Conservation (phyloP, 1,284 basidiomycete genomes). For the Xanthoconium separans region DNA sequence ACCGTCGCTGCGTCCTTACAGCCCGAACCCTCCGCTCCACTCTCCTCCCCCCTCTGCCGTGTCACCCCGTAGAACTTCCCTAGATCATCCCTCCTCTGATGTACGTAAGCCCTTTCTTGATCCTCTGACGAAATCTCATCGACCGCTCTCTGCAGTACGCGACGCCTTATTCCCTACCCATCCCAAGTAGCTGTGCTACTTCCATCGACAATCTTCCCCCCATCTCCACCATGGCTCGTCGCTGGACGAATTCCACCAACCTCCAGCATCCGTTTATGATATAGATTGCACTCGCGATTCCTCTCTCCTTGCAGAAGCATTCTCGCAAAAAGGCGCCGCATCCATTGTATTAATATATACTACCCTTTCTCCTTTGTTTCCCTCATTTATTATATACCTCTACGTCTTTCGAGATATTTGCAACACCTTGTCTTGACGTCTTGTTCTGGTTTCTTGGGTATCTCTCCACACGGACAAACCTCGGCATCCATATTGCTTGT, state of each 20-base stretch:
- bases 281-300: conserved; percentile 29
- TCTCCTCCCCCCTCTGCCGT: conserved; percentile 28
- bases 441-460: conserved; percentile 31
- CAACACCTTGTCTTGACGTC: conserved; percentile 24
- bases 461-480: conserved; percentile 21
- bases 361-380: neutral
- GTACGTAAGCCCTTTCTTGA: conserved; percentile 17
- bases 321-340: conserved; percentile 4
- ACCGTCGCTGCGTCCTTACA: conserved; percentile 31
- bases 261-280: conserved; percentile 35
- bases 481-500: conserved; percentile 24
- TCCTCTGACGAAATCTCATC: conserved; percentile 1
- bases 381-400: conserved; percentile 15
- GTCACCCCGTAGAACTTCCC: conserved; percentile 27
- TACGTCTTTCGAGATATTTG: conserved; percentile 3
- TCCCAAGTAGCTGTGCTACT: conserved; percentile 29
- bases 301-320: conserved; percentile 6
- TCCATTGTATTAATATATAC: conserved; percentile 19
- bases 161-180: conserved; percentile 25
- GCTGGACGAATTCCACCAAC: conserved; percentile 30
- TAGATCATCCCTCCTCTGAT: conserved; percentile 29
- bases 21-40: conserved; percentile 24
- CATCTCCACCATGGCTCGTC: conserved; percentile 35
- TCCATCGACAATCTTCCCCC: conserved; percentile 34
- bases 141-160: conserved; percentile 20